These are phyloP conservation scores for Coniochaeta pulveracea DNA, from an alignment of 2,329 filamentous ascomycete genomes.

Conservation along the genomic window DNA sequence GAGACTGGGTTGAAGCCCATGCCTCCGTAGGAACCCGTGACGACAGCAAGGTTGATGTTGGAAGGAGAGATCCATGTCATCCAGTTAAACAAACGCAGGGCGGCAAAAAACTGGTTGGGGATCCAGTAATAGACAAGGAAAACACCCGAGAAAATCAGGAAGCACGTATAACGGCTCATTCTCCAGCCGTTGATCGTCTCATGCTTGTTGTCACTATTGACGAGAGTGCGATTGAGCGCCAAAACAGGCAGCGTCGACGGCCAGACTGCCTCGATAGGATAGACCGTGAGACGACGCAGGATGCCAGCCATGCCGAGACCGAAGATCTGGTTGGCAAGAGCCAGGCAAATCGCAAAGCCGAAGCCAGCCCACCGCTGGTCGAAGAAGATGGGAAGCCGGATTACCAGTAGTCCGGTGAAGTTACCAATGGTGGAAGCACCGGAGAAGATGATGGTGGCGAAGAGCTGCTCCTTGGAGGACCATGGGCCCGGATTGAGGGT, in stretches of 20 bases:
- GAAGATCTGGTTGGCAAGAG: slow-evolving; percentile 27
- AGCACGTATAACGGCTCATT: slow-evolving; percentile 31
- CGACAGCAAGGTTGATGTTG: slow-evolving; percentile 28
- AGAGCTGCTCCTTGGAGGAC: slow-evolving; percentile 30
- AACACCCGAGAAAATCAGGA: slow-evolving; percentile 22
- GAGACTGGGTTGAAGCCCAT: slow-evolving; percentile 37
- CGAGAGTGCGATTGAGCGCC: slow-evolving; percentile 21
- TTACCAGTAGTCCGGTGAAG: slow-evolving; percentile 23
- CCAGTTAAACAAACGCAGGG: slow-evolving; percentile 33
- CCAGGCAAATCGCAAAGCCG: slow-evolving; percentile 27
- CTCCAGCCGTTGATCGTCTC: slow-evolving; percentile 30
- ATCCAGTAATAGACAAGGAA: slow-evolving; percentile 38
- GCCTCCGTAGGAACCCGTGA: slow-evolving; percentile 28
- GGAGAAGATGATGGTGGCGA: slow-evolving; percentile 26
- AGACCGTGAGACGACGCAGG: slow-evolving; percentile 25
- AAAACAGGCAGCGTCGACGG: slow-evolving; percentile 26
- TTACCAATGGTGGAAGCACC: slow-evolving; percentile 22
- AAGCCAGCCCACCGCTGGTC: slow-evolving; percentile 25
- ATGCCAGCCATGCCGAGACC: slow-evolving; percentile 31
- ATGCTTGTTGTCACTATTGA: slow-evolving; percentile 18
- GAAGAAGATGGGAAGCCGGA: slow-evolving; percentile 25
- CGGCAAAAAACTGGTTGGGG: slow-evolving; percentile 31
- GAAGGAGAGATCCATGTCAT: slow-evolving; percentile 37
- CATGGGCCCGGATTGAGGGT: slow-evolving; percentile 29
- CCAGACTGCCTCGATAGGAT: slow-evolving; percentile 27